These are phyloP conservation scores for Malus domestica DNA, from an alignment of 306 rosid species.

Conservation along the genomic window ASM211411v1 NC_041799.1:42748501-42749000, in stretches of 20 bases:
- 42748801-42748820: not conserved
- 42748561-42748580: not conserved
- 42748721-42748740: not conserved
- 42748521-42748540: not conserved
- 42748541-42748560: not conserved
- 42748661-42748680: conserved; percentile 76
- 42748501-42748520: conserved; percentile 41
- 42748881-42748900: not conserved
- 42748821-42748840: not conserved
- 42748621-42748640: conserved; percentile 97
- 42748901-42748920: not conserved
- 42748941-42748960: not conserved
- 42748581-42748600: conserved; percentile 42
- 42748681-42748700: conserved; percentile 57
- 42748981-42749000: not conserved
- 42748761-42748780: not conserved
- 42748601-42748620: conserved; percentile 97
- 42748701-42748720: conserved; percentile 1
- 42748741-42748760: not conserved
- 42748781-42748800: not conserved
- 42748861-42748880: not conserved
- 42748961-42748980: not conserved
- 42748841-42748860: not conserved
- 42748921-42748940: not conserved
- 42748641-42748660: conserved; percentile 72